phyloP scores from a whole-genome alignment of 495 filamentous ascomycete genomes.

The Aspergillus avenaceus region DNA sequence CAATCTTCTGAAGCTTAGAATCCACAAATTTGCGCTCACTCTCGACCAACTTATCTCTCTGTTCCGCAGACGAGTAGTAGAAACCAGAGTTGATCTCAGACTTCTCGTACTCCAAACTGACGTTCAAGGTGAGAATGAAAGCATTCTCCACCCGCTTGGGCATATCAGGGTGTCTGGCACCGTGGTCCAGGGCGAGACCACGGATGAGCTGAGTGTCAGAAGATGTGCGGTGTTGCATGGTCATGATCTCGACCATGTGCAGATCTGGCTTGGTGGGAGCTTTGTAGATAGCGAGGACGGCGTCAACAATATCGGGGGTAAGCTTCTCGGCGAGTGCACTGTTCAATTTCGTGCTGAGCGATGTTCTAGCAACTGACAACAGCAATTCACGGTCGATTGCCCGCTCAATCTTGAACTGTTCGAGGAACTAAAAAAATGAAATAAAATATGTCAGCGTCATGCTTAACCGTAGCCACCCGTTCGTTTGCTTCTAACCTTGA shows the following conservation, averaged over 20 bases:
- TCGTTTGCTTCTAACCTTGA: conserved; percentile 56
- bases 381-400: conserved; percentile 92
- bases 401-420: conserved; percentile 82
- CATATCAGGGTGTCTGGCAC: conserved; percentile 97
- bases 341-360: conserved; percentile 91
- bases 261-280: conserved; percentile 89
- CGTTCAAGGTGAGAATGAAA: conserved; percentile 90
- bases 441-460: conserved; percentile 6
- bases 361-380: conserved; percentile 88
- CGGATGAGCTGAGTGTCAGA: conserved; percentile 94
- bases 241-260: conserved; percentile 99
- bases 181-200: conserved; percentile 91
- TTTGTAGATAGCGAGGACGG: conserved; percentile 89
- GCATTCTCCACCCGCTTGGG: conserved; percentile 94
- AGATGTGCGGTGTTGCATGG: conserved; percentile 97
- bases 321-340: conserved; percentile 82
- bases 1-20: conserved; percentile 94
- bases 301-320: conserved; percentile 90
- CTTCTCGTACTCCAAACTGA: conserved; percentile 98
- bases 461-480: neutral
- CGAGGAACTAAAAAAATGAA: conserved; percentile 81
- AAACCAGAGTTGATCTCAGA: conserved; percentile 98
- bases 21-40: conserved; percentile 95
- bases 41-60: conserved; percentile 96
- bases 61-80: conserved; percentile 96